Evolutionary conservation across 441 rosid genomes (phyloP), one percentile per base, ranked within the genome.

Genomic region (Syzygium syzygioides): DNA sequence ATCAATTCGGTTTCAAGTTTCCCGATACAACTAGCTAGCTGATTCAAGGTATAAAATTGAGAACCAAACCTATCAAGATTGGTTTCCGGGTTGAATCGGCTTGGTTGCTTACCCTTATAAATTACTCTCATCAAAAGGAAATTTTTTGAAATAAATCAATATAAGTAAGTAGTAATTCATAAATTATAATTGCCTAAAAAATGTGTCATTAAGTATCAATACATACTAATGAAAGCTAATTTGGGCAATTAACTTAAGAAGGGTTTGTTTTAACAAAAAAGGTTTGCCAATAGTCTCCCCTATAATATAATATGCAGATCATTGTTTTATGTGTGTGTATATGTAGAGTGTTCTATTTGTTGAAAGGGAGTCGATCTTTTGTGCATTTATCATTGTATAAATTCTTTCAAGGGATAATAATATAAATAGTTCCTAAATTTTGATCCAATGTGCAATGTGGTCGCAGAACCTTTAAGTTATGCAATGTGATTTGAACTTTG

Each of bases 401-500:
- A 66, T 32, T 30, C 76, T 19, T 66, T 0, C 18, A 0, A 1
- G 76, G 23, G 11, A 30, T 17, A 32, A 9, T 32, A 17, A 23
- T 1, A 17, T 4, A 17, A 66, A 30, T 17, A 0, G 4, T 30
- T 0, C 4, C 2, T 66, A 1, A 66, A 32, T 3, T 30, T 30
- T 66, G 13, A 17, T 66, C 9, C 9, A 17, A 66, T 17, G 12
- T 30, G 12, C 23, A 30, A 66, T 7, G 30, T 62, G 6, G 3
- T 66, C 0, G 9, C 9, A 7, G 6, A 64, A 62, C 2, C n/a
- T 64, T 30, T 64, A 15, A 30, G 14, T 62, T 64, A 17, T 64
- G 14, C 0, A 64, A n/a, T 7, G 20, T 30, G 37, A 8, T 3
- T 0, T 34, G 15, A 30, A 30, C 34, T 30, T 64, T 64, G 20